Evolutionary conservation across 805 yeast genomes (phyloP).

Genomic region (Candida parachauliodes): DNA sequence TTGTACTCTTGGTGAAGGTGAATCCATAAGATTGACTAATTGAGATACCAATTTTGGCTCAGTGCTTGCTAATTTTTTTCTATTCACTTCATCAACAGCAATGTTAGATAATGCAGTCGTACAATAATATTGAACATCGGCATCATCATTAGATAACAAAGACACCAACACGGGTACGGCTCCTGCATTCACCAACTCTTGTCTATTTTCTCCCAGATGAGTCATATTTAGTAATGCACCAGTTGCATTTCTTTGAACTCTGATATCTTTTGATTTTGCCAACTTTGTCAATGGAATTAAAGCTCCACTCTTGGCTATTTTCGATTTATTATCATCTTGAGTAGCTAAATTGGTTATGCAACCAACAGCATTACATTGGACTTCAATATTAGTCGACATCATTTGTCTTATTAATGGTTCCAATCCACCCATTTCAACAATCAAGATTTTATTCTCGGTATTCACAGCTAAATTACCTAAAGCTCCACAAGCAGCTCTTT

Average conservation of each 20-base stretch:
- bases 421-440: conserved; percentile 97
- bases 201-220: conserved; percentile 93
- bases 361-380: conserved; percentile 98
- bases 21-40: conserved; percentile 87
- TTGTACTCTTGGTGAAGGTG: conserved; percentile 90
- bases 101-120: conserved; percentile 95
- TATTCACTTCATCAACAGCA: conserved; percentile 91
- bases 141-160: conserved; percentile 77
- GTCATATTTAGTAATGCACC: conserved; percentile 98
- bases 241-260: conserved; percentile 98
- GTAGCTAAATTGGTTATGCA: conserved; percentile 98
- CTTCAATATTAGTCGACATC: conserved; percentile 96
- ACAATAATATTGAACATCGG: conserved; percentile 97
- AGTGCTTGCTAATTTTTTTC: conserved; percentile 83
- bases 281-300: conserved; percentile 88
- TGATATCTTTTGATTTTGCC: conserved; percentile 88
- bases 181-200: conserved; percentile 94
- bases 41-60: conserved; percentile 90
- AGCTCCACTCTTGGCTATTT: conserved; percentile 95
- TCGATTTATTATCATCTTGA: conserved; percentile 93
- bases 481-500: conserved; percentile 98
- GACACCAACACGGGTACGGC: conserved; percentile 96
- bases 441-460: conserved; percentile 86
- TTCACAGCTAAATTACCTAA: conserved; percentile 97
- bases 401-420: conserved; percentile 95